phyloP scores from a whole-genome alignment of 306 rosid genomes.

The Prunus fruticosa region DNA sequence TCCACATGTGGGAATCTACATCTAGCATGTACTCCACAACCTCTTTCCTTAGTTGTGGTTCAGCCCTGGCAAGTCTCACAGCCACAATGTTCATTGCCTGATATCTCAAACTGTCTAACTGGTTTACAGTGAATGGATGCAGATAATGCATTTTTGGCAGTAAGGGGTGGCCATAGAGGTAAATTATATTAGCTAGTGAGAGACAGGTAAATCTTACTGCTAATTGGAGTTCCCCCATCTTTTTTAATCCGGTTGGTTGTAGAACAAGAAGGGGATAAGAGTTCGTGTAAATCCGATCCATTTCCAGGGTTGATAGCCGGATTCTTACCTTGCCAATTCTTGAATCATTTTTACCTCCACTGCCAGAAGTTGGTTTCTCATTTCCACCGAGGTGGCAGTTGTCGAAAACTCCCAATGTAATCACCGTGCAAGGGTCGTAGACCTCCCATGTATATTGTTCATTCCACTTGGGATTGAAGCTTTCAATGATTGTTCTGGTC shows the following conservation, averaged over 20 bases:
- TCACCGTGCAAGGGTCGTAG: slow-evolving; percentile 66
- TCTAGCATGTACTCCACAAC: slow-evolving; percentile 87
- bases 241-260: slow-evolving; percentile 56
- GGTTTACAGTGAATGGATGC: slow-evolving; percentile 85
- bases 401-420: slow-evolving; percentile 72
- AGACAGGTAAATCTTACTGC: slow-evolving; percentile 75
- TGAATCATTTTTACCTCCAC: slow-evolving; percentile 44
- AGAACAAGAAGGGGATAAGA: slow-evolving; percentile 68
- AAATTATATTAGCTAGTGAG: slow-evolving; percentile 61
- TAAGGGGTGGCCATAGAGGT: slow-evolving; percentile 69
- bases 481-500: slow-evolving; percentile 64
- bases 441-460: slow-evolving; percentile 75
- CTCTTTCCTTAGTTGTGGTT: slow-evolving; percentile 72
- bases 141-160: slow-evolving; percentile 83
- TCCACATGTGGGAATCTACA: slow-evolving; percentile 91
- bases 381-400: slow-evolving; percentile 63
- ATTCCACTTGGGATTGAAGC: slow-evolving; percentile 60
- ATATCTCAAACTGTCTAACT: slow-evolving; percentile 62
- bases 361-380: slow-evolving; percentile 34
- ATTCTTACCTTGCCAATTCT: slow-evolving; percentile 77
- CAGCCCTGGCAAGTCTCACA: slow-evolving; percentile 66
- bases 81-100: slow-evolving; percentile 81
- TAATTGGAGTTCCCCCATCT: slow-evolving; percentile 79
- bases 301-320: slow-evolving; percentile 75
- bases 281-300: slow-evolving; percentile 77